Evolutionary conservation across 495 filamentous ascomycete species (phyloP), one percentile per base, ranked within the genome.

Genomic region (Jackrogersella multiformis): DNA sequence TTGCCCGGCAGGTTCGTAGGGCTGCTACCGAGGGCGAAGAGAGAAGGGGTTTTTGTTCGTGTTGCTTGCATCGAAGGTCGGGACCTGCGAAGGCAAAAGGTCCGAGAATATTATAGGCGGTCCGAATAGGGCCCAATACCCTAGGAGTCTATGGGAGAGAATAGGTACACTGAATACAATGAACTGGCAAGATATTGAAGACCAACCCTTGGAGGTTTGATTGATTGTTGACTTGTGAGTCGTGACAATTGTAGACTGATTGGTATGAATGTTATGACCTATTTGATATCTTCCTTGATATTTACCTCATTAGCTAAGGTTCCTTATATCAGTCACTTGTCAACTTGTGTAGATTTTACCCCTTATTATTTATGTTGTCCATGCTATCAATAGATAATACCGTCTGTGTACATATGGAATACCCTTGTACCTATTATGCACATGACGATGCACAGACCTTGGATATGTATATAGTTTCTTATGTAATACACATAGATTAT

Each of bases 151-250:
- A 55, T 5, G 16, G 20, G 44, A 57, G 26, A 60, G 15, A 62
- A 62, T 46, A 44, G 58, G n/a, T n/a, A 30, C 26, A 30, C 58
- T 58, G 53, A 68, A 63, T 63, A 60, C 41, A 66, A 34, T 44
- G 56, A 55, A 66, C 30, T 35, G 32, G 18, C 28, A 46, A 49
- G 51, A 48, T 21, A 26, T 4, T 44, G 23, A 18, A 30, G 13
- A 10, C 23, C 18, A 13, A 32, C 2, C 7, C 8, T n/a, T 41
- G 18, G 53, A 41, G 15, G 23, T 7, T 24, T 2, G 23, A 18
- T 45, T 45, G 5, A 9, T 24, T 24, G 24, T 24, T 24, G 9
- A 13, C 42, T 45, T 45, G 18, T 45, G 24, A 24, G 1, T 1
- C 21, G 32, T 35, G 32, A 2, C 32, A 2, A 35, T 13, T n/a